phyloP scores from a whole-genome alignment of 1,284 basidiomycete species.

The Pascua sp. region DNA sequence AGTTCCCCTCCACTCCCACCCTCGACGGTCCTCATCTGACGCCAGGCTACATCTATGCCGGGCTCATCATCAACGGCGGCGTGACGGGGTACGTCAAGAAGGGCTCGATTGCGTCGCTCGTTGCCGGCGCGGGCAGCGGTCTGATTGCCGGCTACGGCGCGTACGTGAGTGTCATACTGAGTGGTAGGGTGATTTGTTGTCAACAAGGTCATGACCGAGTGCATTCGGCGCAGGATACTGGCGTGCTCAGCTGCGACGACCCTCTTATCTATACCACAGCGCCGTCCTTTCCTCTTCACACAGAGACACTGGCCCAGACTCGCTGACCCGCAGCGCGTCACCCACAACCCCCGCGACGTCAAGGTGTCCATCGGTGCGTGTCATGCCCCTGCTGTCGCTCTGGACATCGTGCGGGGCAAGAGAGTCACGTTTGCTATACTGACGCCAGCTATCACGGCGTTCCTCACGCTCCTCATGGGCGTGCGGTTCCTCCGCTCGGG shows the following conservation, averaged over 20 bases:
- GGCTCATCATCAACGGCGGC: constrained; percentile 33
- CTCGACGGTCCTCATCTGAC: too few relatives aligned
- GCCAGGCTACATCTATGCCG: constrained; percentile 37
- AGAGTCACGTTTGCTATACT: neutral
- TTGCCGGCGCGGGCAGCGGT: constrained; percentile 29
- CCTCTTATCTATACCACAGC: too few relatives aligned
- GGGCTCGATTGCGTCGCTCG: constrained; percentile 37
- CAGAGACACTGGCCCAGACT: too few relatives aligned
- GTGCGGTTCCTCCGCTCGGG: constrained; percentile 28
- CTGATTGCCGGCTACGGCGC: constrained; percentile 37
- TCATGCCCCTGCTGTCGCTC: neutral
- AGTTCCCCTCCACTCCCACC: too few relatives aligned
- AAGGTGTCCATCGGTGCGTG: constrained; percentile 27
- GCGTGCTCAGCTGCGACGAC: too few relatives aligned
- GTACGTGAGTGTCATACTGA: constrained; percentile 20
- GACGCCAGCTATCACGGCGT: constrained; percentile 8
- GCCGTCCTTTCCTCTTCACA: too few relatives aligned
- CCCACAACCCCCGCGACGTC: constrained; percentile 30
- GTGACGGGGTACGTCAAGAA: constrained; percentile 35
- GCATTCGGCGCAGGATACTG: neutral
- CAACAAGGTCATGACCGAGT: too few relatives aligned
- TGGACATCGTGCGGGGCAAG: neutral
- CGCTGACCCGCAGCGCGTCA: constrained; percentile 22
- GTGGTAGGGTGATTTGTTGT: too few relatives aligned
- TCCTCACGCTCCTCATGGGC: constrained; percentile 31